Evolutionary conservation across 192 early-diverging fungal species (phyloP).

Genomic region (Podila epigama): DNA sequence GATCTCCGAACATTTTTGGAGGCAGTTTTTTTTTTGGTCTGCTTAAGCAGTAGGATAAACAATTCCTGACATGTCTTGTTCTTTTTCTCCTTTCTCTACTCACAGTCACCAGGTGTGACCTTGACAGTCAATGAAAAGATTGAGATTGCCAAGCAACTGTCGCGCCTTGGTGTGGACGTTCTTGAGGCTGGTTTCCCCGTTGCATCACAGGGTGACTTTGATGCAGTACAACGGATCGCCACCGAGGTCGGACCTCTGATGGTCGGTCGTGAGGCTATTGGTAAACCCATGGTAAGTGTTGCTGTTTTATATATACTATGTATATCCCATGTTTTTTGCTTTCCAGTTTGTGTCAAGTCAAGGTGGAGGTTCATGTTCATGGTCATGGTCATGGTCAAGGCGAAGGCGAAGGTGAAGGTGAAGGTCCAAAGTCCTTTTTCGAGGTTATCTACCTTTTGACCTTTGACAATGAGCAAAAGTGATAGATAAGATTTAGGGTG

Average conservation of each 20-base stretch:
- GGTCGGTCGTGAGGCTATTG: constrained; percentile 78
- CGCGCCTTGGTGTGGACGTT: constrained; percentile 93
- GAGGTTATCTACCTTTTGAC: too few relatives aligned
- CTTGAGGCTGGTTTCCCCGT: constrained; percentile 97
- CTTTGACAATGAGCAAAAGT: background rate
- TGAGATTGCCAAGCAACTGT: constrained; percentile 92
- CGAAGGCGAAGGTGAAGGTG: background rate
- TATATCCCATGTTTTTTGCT: background rate
- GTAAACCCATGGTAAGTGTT: constrained; percentile 78
- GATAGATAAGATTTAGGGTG: constrained; percentile 15
- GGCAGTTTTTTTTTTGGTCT: too few relatives aligned
- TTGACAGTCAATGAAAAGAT: constrained; percentile 93
- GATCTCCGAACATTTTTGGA: background rate
- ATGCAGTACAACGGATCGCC: constrained; percentile 93
- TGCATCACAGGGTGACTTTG: constrained; percentile 94
- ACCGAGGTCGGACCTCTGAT: constrained; percentile 88
- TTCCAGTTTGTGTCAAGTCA: too few relatives aligned
- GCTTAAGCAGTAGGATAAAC: too few relatives aligned
- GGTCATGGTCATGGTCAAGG: background rate
- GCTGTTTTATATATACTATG: background rate
- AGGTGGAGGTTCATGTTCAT: background rate
- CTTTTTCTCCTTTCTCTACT: background rate
- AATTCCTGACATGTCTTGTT: background rate
- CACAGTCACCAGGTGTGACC: constrained; percentile 94
- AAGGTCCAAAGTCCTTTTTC: too few relatives aligned